These are phyloP conservation scores for Cercospora sp. DNA, from an alignment of 2,329 filamentous ascomycete genomes.

Conservation along the genomic window DNA sequence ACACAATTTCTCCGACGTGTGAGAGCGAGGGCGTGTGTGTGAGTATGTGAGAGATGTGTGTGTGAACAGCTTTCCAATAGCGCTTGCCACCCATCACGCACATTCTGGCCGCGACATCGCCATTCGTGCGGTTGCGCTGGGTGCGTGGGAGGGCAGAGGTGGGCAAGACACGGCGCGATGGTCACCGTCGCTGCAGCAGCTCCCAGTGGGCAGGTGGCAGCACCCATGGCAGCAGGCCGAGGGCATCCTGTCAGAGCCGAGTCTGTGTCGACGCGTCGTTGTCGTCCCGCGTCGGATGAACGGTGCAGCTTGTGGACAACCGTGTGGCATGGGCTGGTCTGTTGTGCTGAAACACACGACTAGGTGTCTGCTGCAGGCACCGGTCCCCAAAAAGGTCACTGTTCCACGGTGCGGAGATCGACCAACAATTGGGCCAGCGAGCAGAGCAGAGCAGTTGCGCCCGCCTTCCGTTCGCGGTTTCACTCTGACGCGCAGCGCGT, in stretches of 20 bases:
- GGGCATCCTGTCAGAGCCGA: not conserved
- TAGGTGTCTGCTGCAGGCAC: slow-evolving; percentile 9
- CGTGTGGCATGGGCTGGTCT: slow-evolving; percentile 7
- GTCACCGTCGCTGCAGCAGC: slow-evolving; percentile 11
- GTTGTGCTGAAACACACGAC: slow-evolving; percentile 26
- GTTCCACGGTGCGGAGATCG: slow-evolving; percentile 10
- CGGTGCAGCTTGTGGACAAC: slow-evolving; percentile 1
- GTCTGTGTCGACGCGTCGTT: slow-evolving; percentile 26
- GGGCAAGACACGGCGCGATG: slow-evolving; percentile 10
- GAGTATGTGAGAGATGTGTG: not conserved
- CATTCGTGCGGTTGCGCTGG: not conserved
- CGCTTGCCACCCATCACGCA: slow-evolving; percentile 19
- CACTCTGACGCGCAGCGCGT: slow-evolving; percentile 16
- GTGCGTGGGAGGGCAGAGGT: not conserved
- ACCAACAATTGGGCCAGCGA: not conserved
- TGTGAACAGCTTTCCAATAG: slow-evolving; percentile 20
- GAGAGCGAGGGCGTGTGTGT: not conserved
- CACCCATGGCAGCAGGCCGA: slow-evolving; percentile 14
- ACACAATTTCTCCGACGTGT: slow-evolving; percentile 5
- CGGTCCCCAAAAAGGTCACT: not conserved
- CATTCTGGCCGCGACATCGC: not conserved
- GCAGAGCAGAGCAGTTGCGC: not conserved
- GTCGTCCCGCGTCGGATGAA: not conserved
- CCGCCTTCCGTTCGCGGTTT: slow-evolving; percentile 18
- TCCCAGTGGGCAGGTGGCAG: slow-evolving; percentile 17